Conservation (phyloP, 257 asterid genomes). For the Parsonsia alboflavescens region DNA sequence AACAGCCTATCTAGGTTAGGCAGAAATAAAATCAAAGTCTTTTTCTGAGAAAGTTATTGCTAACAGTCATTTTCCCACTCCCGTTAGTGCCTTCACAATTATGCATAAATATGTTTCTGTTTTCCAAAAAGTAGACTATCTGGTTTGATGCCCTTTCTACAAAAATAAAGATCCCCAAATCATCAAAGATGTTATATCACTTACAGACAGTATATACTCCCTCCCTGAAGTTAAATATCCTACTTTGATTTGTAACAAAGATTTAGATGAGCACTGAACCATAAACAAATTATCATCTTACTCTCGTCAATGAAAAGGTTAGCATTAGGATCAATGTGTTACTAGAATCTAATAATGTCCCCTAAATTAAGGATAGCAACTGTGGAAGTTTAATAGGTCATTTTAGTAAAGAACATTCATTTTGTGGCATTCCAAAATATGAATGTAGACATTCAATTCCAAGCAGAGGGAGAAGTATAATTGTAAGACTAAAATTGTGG, state of each 20-base stretch:
- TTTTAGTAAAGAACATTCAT: not conserved
- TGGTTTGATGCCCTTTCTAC: not conserved
- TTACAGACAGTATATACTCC: not conserved
- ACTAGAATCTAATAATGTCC: not conserved
- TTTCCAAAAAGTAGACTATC: not conserved
- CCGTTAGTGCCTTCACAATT: not conserved
- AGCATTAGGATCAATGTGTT: not conserved
- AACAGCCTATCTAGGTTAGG: constrained; percentile 88
- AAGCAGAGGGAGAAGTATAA: not conserved
- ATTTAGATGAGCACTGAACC: not conserved
- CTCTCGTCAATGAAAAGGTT: not conserved
- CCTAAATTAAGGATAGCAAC: not conserved
- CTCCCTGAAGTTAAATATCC: not conserved
- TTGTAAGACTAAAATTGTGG: not conserved
- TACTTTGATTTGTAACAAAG: not conserved
- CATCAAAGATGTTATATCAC: not conserved
- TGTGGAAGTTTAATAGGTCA: not conserved
- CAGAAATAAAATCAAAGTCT: constrained; percentile 25
- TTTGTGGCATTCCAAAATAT: not conserved
- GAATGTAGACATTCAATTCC: not conserved
- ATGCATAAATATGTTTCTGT: not conserved
- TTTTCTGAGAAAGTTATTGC: constrained; percentile 9
- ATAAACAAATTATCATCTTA: not conserved
- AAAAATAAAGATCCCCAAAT: not conserved
- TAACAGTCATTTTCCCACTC: not conserved